phyloP scores from a whole-genome alignment of 2,329 filamentous ascomycete species.

The Parastagonospora avenae region DNA sequence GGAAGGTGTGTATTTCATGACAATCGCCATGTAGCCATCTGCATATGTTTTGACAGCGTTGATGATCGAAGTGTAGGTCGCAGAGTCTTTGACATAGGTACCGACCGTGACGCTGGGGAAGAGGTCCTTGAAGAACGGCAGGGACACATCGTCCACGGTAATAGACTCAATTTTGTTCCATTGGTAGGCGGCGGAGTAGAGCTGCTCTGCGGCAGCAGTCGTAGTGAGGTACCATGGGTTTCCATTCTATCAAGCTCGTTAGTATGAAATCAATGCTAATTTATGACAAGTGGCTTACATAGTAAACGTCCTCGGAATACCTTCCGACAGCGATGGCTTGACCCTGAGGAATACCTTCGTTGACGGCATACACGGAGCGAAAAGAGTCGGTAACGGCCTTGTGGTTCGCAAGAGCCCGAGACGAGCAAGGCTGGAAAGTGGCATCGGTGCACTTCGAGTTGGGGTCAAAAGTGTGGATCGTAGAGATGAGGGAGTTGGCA shows the following conservation, averaged over 20 bases:
- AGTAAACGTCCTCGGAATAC: conserved; percentile 67
- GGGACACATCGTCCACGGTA: conserved; percentile 66
- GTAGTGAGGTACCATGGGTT: conserved; percentile 83
- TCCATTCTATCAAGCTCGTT: conserved; percentile 53
- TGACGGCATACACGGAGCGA: conserved; percentile 71
- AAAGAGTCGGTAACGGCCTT: conserved; percentile 78
- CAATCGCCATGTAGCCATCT: conserved; percentile 59
- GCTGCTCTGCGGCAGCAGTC: conserved; percentile 76
- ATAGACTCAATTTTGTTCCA: conserved; percentile 70
- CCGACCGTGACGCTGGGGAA: conserved; percentile 61
- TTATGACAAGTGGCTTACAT: conserved; percentile 28
- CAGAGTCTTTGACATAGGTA: conserved; percentile 65
- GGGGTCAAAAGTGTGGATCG: conserved; percentile 69
- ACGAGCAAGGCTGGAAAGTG: conserved; percentile 79
- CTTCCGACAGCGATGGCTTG: conserved; percentile 57
- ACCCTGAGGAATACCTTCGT: conserved; percentile 66
- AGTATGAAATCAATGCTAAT: too few relatives aligned
- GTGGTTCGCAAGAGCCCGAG: conserved; percentile 67
- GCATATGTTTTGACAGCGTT: conserved; percentile 67
- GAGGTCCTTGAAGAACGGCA: conserved; percentile 75
- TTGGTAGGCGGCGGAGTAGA: conserved; percentile 76
- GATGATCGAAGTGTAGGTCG: conserved; percentile 61
- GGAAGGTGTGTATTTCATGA: conserved; percentile 56
- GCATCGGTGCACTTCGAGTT: conserved; percentile 67
- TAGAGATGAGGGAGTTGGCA: conserved; percentile 66